A percentile compares a stretch with the other conserved stretches of the same genome.
These are phyloP conservation scores for Lachnellula cervina DNA, from an alignment of 2,329 filamentous ascomycete species.

Conservation along the genomic window DNA sequence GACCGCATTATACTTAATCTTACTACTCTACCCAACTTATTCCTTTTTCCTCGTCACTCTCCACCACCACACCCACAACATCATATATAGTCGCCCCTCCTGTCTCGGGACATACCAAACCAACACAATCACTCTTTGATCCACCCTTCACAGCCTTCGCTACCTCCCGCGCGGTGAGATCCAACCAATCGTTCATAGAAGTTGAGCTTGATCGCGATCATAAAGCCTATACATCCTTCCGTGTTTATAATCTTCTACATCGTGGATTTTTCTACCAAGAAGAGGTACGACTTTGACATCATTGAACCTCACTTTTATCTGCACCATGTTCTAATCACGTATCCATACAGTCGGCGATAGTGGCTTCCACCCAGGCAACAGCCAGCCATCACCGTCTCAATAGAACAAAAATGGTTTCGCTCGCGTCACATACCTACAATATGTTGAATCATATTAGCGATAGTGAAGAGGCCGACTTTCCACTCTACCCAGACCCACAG, in stretches of 20 bases:
- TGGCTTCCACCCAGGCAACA: slow-evolving; percentile 21
- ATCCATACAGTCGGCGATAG: slow-evolving; percentile 19
- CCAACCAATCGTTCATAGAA: slow-evolving; percentile 4
- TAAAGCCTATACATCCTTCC: slow-evolving; percentile 3
- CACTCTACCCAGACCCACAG: slow-evolving; percentile 43
- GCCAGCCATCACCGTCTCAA: slow-evolving; percentile 29
- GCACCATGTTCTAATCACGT: slow-evolving; percentile 12
- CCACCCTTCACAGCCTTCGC: slow-evolving; percentile 12
- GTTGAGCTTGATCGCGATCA: neutral
- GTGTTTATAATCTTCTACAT: slow-evolving; percentile 6
- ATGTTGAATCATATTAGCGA: slow-evolving; percentile 64
- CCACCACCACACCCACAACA: neutral
- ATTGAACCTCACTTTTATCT: neutral
- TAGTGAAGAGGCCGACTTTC: slow-evolving; percentile 34
- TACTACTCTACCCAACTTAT: slow-evolving; percentile 15
- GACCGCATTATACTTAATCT: slow-evolving; percentile 28
- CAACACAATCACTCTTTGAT: slow-evolving; percentile 6
- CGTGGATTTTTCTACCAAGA: slow-evolving; percentile 11
- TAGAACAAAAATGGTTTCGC: slow-evolving; percentile 67
- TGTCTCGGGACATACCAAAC: slow-evolving; percentile 25
- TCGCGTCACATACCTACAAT: slow-evolving; percentile 86
- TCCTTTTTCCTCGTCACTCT: slow-evolving; percentile 2
- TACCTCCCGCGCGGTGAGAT: slow-evolving; percentile 5
- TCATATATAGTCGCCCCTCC: slow-evolving; percentile 24
- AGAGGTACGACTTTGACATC: slow-evolving; percentile 16